Evolutionary conservation across 257 asterid genomes (phyloP).

Genomic region (Misopates orontium): DNA sequence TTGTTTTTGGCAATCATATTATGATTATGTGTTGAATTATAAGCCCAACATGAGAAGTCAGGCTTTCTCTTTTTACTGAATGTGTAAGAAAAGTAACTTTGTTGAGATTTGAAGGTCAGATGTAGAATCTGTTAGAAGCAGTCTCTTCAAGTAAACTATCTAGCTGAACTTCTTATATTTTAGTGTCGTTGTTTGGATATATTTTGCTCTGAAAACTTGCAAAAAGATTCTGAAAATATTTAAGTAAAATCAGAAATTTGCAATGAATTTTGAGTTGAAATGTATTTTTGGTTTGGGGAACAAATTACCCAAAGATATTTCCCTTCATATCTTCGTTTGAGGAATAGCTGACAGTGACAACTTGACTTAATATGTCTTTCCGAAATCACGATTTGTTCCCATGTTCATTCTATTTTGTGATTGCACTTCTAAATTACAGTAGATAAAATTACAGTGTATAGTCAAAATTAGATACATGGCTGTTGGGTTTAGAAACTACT

Average conservation of each 20-base stretch:
- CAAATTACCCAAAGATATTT: too few species aligned
- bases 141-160: background rate
- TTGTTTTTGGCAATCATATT: background rate
- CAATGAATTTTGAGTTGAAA: background rate
- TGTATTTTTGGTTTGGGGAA: too few species aligned
- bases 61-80: too few species aligned
- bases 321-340: too few species aligned
- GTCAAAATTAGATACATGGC: background rate
- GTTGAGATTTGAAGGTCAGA: background rate
- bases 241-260: background rate
- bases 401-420: background rate
- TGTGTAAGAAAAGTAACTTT: background rate
- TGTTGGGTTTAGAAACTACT: background rate
- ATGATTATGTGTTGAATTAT: background rate
- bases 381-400: background rate
- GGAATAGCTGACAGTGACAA: too few species aligned
- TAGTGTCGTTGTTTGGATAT: background rate
- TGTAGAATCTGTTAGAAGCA: slow-evolving; percentile 7
- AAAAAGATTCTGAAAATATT: slow-evolving; percentile 4
- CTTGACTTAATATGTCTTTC: too few species aligned
- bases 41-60: too few species aligned
- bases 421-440: background rate
- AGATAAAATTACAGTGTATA: background rate
- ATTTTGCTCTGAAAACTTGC: background rate
- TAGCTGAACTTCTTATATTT: background rate